Evolutionary conservation across 208 protist genomes (phyloP).

Genomic region (Trichomonas tenax): DNA sequence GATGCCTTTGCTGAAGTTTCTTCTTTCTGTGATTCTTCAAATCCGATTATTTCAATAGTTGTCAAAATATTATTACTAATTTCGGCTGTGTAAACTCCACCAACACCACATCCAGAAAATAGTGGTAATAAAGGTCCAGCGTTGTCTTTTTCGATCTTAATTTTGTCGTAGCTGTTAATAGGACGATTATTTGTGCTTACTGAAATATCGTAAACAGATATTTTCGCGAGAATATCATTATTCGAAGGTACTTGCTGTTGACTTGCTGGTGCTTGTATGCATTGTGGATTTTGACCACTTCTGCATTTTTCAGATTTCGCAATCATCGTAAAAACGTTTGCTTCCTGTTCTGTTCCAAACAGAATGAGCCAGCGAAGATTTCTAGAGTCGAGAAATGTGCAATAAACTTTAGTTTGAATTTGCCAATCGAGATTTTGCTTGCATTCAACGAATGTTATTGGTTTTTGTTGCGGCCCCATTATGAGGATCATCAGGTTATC

Average conservation of each 20-base stretch:
- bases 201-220: background rate
- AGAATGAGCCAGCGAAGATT: background rate
- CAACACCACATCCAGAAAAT: background rate
- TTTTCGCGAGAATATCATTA: background rate
- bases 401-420: constrained; percentile 7
- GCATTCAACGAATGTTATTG: background rate
- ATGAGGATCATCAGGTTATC: background rate
- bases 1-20: background rate
- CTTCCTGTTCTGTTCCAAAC: background rate
- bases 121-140: background rate
- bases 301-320: background rate
- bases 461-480: background rate
- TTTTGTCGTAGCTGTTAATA: background rate
- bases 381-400: background rate
- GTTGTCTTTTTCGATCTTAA: background rate
- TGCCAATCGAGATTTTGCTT: background rate
- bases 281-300: background rate
- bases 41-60: background rate
- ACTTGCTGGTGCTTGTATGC: background rate
- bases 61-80: background rate
- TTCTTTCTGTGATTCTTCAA: background rate
- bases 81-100: background rate
- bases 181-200: background rate
- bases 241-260: background rate
- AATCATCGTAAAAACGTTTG: background rate